These are phyloP conservation scores for Scheffersomyces insectosa DNA, from an alignment of 1,139 yeast species.

Conservation along the genomic window DNA sequence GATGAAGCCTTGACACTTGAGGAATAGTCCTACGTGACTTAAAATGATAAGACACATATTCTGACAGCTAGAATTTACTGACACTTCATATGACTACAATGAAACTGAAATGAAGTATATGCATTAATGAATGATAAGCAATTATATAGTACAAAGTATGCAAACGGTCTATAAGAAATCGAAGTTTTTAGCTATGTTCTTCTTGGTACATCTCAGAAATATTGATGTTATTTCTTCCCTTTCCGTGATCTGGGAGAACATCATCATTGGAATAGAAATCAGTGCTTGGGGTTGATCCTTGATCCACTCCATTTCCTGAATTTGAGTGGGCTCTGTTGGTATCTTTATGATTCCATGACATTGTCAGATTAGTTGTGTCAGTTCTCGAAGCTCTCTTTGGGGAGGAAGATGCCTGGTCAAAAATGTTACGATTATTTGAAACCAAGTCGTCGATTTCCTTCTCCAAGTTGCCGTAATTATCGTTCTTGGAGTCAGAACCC, in stretches of 20 bases:
- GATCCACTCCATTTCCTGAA: conserved; percentile 20
- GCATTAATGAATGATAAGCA: conserved; percentile 6
- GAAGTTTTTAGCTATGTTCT: neutral
- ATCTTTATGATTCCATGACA: conserved; percentile 26
- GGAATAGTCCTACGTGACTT: too few relatives aligned
- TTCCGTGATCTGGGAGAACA: conserved; percentile 2
- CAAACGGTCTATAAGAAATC: conserved; percentile 1
- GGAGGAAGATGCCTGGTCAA: conserved; percentile 28
- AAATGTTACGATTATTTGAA: conserved; percentile 7
- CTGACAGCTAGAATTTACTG: too few relatives aligned
- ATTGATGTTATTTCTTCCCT: conserved; percentile 3
- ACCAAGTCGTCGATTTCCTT: conserved; percentile 22
- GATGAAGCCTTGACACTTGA: too few relatives aligned
- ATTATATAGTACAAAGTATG: conserved; percentile 8
- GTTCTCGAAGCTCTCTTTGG: conserved; percentile 34
- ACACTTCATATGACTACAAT: too few relatives aligned
- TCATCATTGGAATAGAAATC: conserved; percentile 37
- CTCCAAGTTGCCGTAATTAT: conserved; percentile 14
- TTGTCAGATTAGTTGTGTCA: conserved; percentile 37
- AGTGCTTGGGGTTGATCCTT: conserved; percentile 33
- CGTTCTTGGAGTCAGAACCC: conserved; percentile 11
- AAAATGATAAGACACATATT: too few relatives aligned
- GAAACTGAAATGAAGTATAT: too few relatives aligned
- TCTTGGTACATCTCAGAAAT: neutral
- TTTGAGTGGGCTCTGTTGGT: conserved; percentile 7